Evolutionary conservation across 2,329 filamentous ascomycete genomes (phyloP).

Genomic region (Colletotrichum cuscutae): DNA sequence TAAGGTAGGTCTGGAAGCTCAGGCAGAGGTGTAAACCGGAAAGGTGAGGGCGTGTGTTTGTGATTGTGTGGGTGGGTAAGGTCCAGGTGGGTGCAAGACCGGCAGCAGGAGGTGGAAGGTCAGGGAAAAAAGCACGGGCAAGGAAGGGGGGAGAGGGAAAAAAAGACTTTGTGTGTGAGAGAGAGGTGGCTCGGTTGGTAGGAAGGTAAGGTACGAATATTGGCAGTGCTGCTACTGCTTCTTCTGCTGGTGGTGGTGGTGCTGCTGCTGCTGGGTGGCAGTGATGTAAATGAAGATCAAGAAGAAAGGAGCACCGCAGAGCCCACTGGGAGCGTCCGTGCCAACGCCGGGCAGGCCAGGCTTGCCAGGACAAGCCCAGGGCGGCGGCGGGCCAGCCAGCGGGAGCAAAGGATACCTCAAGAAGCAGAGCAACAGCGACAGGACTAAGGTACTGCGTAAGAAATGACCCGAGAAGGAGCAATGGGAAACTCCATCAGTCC

Average conservation of each 20-base stretch:
- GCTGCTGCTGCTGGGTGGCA: conserved; percentile 6
- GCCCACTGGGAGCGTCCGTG: conserved; percentile 31
- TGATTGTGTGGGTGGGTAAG: conserved; percentile 1
- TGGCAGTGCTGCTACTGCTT: neutral
- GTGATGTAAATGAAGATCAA: conserved; percentile 36
- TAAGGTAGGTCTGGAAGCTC: conserved; percentile 8
- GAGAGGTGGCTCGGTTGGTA: neutral
- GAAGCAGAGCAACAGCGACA: neutral
- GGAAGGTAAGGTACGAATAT: no score
- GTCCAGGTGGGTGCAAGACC: neutral
- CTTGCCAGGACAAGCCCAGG: neutral
- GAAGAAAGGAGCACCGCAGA: conserved; percentile 34
- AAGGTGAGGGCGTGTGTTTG: conserved; percentile 11
- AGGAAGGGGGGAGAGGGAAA: conserved; percentile 12
- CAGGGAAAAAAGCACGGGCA: conserved; percentile 5
- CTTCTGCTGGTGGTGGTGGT: neutral
- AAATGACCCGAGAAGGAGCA: neutral
- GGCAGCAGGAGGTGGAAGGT: conserved; percentile 11
- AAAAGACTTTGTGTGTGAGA: conserved; percentile 25
- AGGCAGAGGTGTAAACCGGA: conserved; percentile 25
- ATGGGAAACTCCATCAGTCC: neutral
- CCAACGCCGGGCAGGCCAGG: conserved; percentile 23
- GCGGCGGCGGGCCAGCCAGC: neutral
- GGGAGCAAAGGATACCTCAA: neutral
- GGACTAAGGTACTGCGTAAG: no score